Percentiles rank a stretch among this genome's conserved stretches.
Conservation (phyloP, 495 filamentous ascomycete species). For the Penicillium pulvis region DNA sequence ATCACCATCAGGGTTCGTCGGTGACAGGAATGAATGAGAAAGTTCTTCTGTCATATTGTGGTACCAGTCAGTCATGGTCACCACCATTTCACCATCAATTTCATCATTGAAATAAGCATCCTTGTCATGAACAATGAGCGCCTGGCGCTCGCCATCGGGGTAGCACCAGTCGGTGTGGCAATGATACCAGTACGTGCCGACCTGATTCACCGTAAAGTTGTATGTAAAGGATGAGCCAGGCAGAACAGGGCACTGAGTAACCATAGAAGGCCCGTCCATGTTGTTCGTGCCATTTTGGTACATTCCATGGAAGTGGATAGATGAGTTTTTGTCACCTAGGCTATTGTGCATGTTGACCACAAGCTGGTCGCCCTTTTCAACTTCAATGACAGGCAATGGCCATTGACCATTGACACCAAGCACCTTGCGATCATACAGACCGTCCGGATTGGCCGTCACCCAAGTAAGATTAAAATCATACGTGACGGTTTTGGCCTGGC, state of each 20-base stretch:
- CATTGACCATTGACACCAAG: slow-evolving; percentile 84
- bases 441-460: slow-evolving; percentile 82
- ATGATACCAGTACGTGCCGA: slow-evolving; percentile 85
- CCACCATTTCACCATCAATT: slow-evolving; percentile 66
- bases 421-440: slow-evolving; percentile 59
- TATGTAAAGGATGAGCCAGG: slow-evolving; percentile 64
- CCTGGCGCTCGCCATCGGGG: slow-evolving; percentile 72
- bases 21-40: slow-evolving; percentile 21
- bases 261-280: slow-evolving; percentile 73
- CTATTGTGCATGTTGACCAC: slow-evolving; percentile 72
- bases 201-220: slow-evolving; percentile 76
- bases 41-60: slow-evolving; percentile 51
- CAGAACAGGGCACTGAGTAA: slow-evolving; percentile 4
- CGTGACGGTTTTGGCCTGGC: slow-evolving; percentile 61
- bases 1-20: slow-evolving; percentile 51
- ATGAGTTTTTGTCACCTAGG: slow-evolving; percentile 68
- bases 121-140: slow-evolving; percentile 71
- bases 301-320: slow-evolving; percentile 80
- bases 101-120: slow-evolving; percentile 55
- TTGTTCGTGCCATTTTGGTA: slow-evolving; percentile 66
- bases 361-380: slow-evolving; percentile 68
- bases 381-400: slow-evolving; percentile 70
- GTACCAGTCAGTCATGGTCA: slow-evolving; percentile 71
- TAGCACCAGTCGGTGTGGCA: slow-evolving; percentile 70
- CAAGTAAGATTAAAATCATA: slow-evolving; percentile 81